Base-by-base conservation (phyloP, 306 rosid genomes). In the Vigna unguiculata region DNA sequence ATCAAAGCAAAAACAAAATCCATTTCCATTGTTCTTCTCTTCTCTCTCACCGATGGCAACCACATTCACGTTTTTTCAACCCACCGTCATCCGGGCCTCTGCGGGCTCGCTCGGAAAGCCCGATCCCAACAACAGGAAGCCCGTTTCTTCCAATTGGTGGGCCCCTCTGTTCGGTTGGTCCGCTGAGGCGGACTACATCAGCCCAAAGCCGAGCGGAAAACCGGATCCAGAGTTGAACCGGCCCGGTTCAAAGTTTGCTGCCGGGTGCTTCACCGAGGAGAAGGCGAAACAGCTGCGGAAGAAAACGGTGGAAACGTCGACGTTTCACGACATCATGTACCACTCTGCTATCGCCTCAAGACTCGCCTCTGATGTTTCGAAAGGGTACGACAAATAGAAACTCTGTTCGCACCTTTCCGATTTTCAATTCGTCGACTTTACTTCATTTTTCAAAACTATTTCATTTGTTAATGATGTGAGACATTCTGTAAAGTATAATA, bases 331-430 rank as follows among this genome's bases (percentile, higher is more conserved):
- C 47, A 66, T 84, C 15, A 91, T 91, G 96, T 91, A 91, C 80
- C 93, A 91, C 81, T 91, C 93, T 16, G 88, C 92, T 0, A 91
- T 91, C 36, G 96, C 96, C 2, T 89, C 93, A n/a, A 89, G 93
- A 25, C 90, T 91, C 25, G 93, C 93, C 1, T 84, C 88, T 19
- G 90, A 91, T 71, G 43, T 80, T 60, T 71, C 88, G 24, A 77
- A 80, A 43, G 22, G 61, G 55, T 21, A 52, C 30, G 69, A 83
- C 34, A 75, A 86, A 34, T 72, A 88, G 45, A 10, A 13, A 17
- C 38, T 66, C 9, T 34, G 40, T 34, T 43, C 6, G 1, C 30
- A 43, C 6, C 15, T 8, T 41, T 10, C 25, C 62, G 0, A 0
- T 9, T 53, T 59, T 0, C 19, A 68, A 68, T 68, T 46, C 73